These are phyloP conservation scores for Psilocybe cyanescens DNA, from an alignment of 768 basidiomycete genomes.

Conservation along the genomic window DNA sequence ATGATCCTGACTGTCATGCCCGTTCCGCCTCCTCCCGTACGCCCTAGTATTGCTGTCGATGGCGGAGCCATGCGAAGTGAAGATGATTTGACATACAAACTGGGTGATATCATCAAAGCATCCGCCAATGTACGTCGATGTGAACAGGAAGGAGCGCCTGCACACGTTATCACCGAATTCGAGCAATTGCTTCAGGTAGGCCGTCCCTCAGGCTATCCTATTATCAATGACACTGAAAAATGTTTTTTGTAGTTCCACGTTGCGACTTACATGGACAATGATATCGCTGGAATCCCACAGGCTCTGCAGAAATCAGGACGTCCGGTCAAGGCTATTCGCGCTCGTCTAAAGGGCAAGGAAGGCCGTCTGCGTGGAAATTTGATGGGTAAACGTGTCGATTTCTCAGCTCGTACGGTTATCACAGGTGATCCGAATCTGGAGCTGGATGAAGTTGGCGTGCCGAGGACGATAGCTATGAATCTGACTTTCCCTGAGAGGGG, in stretches of 20 bases:
- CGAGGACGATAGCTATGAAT: constrained; percentile 94
- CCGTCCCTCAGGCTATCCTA: not conserved
- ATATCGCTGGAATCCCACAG: constrained; percentile 97
- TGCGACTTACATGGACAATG: constrained; percentile 99
- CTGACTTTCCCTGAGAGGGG: constrained; percentile 97
- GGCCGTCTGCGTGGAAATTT: constrained; percentile 96
- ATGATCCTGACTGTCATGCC: constrained; percentile 99
- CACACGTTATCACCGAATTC: constrained; percentile 93
- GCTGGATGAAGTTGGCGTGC: constrained; percentile 96
- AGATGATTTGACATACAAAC: constrained; percentile 98
- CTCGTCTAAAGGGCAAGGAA: constrained; percentile 98
- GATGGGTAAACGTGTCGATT: constrained; percentile 99
- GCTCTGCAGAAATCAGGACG: constrained; percentile 97
- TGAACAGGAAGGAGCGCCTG: constrained; percentile 96
- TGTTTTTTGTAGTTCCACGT: constrained; percentile 80
- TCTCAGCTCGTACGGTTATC: constrained; percentile 98
- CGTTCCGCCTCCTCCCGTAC: constrained; percentile 96
- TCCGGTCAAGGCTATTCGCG: constrained; percentile 97
- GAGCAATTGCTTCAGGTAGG: constrained; percentile 93
- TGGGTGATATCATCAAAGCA: constrained; percentile 95
- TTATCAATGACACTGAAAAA: constrained; percentile 4
- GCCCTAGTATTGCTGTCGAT: constrained; percentile 96
- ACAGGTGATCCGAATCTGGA: constrained; percentile 98
- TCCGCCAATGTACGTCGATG: constrained; percentile 90
- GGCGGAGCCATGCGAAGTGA: constrained; percentile 97